Conservation (phyloP, 2,329 filamentous ascomycete genomes). For the Massarina eburnea region DNA sequence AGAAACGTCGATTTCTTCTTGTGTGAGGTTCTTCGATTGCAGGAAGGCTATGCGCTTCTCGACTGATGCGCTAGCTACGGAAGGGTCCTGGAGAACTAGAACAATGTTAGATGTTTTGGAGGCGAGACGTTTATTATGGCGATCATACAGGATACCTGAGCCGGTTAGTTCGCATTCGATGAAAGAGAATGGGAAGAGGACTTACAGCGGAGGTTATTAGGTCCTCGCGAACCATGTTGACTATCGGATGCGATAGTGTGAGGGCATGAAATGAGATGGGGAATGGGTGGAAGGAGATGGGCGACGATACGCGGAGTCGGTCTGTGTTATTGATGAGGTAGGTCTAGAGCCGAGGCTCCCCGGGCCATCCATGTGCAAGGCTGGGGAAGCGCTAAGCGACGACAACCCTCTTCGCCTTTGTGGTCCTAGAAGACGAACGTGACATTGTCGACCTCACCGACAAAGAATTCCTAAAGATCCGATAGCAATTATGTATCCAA, state of each 20-base stretch:
- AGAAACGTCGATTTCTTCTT: conserved; percentile 88
- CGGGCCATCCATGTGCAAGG: no score
- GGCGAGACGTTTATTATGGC: not conserved
- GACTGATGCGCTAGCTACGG: conserved; percentile 82
- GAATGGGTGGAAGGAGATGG: conserved; percentile 6
- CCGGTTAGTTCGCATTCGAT: conserved; percentile 18
- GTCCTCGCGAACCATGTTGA: conserved; percentile 90
- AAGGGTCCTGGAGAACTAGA: conserved; percentile 89
- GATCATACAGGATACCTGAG: conserved; percentile 55
- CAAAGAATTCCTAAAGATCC: no score
- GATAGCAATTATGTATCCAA: no score
- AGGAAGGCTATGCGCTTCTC: conserved; percentile 93
- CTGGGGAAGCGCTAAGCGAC: no score
- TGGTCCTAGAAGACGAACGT: no score
- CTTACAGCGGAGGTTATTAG: conserved; percentile 74
- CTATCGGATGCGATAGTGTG: conserved; percentile 19
- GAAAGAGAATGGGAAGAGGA: conserved; percentile 1
- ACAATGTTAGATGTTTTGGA: conserved; percentile 11
- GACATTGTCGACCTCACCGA: no score
- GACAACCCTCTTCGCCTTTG: no score
- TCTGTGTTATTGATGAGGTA: no score
- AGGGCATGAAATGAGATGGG: conserved; percentile 16
- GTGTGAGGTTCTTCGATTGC: conserved; percentile 93
- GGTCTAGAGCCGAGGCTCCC: not conserved
- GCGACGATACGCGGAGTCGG: not conserved